A percentile compares a stretch with the other conserved stretches of the same genome.
Conservation (phyloP, 768 basidiomycete genomes). For the Lactarius psammicola region DNA sequence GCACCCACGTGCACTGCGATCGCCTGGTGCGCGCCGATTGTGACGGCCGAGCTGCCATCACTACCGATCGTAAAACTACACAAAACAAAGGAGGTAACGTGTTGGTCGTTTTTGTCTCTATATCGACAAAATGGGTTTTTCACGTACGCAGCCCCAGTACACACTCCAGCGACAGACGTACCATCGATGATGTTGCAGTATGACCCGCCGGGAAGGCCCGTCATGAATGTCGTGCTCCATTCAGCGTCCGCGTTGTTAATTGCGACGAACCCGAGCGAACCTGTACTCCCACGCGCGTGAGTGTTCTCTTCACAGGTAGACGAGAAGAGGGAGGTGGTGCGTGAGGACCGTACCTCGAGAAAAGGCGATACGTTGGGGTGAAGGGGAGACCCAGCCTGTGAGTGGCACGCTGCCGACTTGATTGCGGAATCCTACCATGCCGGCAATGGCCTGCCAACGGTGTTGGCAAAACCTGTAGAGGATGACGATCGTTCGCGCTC, state of each 20-base stretch:
- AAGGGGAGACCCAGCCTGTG: constrained; percentile 57
- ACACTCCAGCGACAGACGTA: constrained; percentile 39
- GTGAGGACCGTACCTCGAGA: constrained; percentile 47
- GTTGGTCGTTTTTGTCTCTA: not conserved
- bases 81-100: not conserved
- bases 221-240: constrained; percentile 58
- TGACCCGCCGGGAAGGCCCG: constrained; percentile 52
- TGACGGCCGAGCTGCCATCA: constrained; percentile 30
- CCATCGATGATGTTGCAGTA: constrained; percentile 70
- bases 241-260: constrained; percentile 61
- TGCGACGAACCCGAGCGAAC: constrained; percentile 56
- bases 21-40: constrained; percentile 32
- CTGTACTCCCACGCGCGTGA: constrained; percentile 35
- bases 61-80: constrained; percentile 26
- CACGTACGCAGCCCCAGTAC: constrained; percentile 49
- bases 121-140: not conserved
- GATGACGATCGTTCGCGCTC: too few species aligned
- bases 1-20: constrained; percentile 32
- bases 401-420: constrained; percentile 51
- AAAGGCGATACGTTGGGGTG: constrained; percentile 62
- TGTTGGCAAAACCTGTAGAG: constrained; percentile 57
- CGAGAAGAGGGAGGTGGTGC: too few species aligned
- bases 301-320: not conserved
- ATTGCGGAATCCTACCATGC: constrained; percentile 63
- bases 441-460: constrained; percentile 53